Evolutionary conservation across 768 basidiomycete genomes (phyloP).

Genomic region (Guyanaporus albipodus): DNA sequence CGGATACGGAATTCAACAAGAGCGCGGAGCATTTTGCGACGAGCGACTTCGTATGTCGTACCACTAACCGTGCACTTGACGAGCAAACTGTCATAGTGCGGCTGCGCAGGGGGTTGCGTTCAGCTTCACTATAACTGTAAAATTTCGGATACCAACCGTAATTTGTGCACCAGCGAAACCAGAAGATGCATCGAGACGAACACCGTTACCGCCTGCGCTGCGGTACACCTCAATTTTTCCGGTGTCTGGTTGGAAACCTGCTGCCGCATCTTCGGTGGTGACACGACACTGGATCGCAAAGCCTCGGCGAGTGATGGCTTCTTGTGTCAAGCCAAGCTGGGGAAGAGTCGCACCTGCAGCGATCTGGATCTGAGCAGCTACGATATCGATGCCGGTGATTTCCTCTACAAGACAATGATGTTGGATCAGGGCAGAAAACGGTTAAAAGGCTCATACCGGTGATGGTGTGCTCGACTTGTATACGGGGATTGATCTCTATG

Average conservation of each 20-base stretch:
- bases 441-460: constrained; percentile 57
- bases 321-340: constrained; percentile 93
- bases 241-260: constrained; percentile 94
- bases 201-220: constrained; percentile 97
- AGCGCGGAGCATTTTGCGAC: constrained; percentile 98
- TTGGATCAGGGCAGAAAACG: neutral
- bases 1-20: constrained; percentile 99
- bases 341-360: constrained; percentile 97
- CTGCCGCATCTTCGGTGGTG: constrained; percentile 94
- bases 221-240: constrained; percentile 99
- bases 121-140: constrained; percentile 3
- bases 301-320: constrained; percentile 92
- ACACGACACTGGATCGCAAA: constrained; percentile 98
- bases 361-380: constrained; percentile 99
- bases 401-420: constrained; percentile 65
- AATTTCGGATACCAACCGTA: constrained; percentile 55
- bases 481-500: constrained; percentile 99
- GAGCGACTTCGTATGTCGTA: constrained; percentile 97
- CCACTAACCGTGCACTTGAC: constrained; percentile 96
- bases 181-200: constrained; percentile 93
- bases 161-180: constrained; percentile 99
- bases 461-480: constrained; percentile 99
- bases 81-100: constrained; percentile 96
- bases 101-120: constrained; percentile 41
- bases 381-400: constrained; percentile 98